Evolutionary conservation across 305 asterid genomes (phyloP), one percentile per base, ranked within the genome.

Genomic region (Fraxinus sp.): DNA sequence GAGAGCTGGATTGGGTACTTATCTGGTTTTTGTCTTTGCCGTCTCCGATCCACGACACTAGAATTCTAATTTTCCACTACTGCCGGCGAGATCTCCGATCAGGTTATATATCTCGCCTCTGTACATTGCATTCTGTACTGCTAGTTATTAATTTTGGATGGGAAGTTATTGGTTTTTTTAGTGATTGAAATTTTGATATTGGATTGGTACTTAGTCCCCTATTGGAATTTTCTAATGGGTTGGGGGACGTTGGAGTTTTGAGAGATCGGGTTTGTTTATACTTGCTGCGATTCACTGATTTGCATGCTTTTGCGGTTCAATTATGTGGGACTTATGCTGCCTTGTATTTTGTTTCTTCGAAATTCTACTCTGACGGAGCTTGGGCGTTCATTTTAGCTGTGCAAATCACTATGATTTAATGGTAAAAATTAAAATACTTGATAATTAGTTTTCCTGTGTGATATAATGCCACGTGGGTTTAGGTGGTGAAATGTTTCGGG

Each of bases 1-100:
- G 80, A 77, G 82, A 71, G 66, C 55, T 77, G 77, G 64, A 71
- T 57, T 81, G 37, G n/a, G 52, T 26, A 9, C n/a, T 74, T n/a
- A 52, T 22, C 37, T 2, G 39, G 37, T 79, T 78, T 52, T 16
- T 20, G 37, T 66, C 55, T 36, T 32, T 14, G 52, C 49, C 26
- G 74, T 52, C 59, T 75, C 82, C 35, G 84, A 81, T 85, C 90
- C 85, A 83, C 86, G 86, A 86, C 82, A 62, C 86, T 41, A 5
- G 30, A 30, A 57, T 77, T 77, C 49, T 62, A 80, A 75, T 82
- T 55, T 84, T 73, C 72, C 78, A 2, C 24, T 83, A 75, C 79
- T 28, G 90, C 82, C 86, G 88, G 89, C 84, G 88, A 85, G 89
- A 87, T 89, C 89, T 84, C 86, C 84, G 84, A 87, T 80, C 77